Conservation (phyloP, 2,329 filamentous ascomycete genomes). For the Botrytis elliptica region DNA sequence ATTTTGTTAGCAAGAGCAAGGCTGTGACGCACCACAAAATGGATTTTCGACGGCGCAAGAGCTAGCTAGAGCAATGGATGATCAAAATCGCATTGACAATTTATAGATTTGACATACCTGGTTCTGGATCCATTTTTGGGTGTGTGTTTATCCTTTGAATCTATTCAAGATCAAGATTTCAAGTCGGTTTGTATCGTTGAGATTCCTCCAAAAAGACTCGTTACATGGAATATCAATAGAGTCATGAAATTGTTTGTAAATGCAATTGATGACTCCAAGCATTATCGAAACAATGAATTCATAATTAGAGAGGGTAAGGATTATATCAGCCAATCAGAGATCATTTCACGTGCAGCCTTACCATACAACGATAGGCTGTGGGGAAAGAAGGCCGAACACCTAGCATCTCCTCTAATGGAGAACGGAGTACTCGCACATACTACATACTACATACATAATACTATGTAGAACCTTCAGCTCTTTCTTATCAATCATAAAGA, state of each 20-base stretch:
- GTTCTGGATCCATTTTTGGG: conserved; percentile 14
- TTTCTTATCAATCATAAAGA: not conserved
- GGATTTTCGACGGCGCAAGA: conserved; percentile 10
- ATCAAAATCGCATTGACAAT: conserved; percentile 7
- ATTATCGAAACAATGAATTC: not conserved
- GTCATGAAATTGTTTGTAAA: not conserved
- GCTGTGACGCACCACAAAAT: conserved; percentile 19
- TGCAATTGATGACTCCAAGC: conserved; percentile 2
- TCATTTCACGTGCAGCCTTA: not conserved
- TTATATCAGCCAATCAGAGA: not conserved
- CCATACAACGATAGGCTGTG: conserved; percentile 2
- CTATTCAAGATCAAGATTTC: not conserved
- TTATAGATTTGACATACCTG: conserved; percentile 4
- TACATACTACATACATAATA: not conserved
- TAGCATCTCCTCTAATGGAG: not conserved
- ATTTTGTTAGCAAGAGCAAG: conserved; percentile 27
- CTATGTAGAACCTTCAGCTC: not conserved
- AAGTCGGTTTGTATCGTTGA: not conserved
- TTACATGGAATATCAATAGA: not conserved
- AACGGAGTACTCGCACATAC: too few species aligned
- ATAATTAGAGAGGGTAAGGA: not conserved
- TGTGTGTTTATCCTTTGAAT: not conserved
- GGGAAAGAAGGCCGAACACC: conserved; percentile 9
- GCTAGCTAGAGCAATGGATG: conserved; percentile 10
- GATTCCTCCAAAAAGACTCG: not conserved